Base-by-base conservation (phyloP, 2,329 filamentous ascomycete genomes). In the Rhytidhysteron rufulum region DNA sequence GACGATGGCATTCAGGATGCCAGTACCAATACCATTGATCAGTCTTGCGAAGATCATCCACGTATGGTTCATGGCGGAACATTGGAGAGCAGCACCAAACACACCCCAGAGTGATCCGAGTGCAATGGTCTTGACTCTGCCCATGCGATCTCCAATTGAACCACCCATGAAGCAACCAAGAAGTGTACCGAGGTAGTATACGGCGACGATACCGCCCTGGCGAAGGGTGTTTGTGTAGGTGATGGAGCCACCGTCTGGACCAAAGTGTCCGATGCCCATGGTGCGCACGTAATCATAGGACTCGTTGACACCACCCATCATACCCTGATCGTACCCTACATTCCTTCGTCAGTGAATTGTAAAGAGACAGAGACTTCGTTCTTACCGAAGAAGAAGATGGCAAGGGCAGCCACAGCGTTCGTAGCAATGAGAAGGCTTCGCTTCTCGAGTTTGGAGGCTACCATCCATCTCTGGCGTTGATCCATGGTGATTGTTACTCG, bases 1-100 rank as follows among this genome's bases (percentile, higher is more conserved):
- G 0, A 83, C 77, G 46, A 86, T 85, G 7, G 81, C 78, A 52
- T 85, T 87, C 27, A 86, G 59, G 37, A 86, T 79, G 18, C 84
- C 84, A 2, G 82, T 86, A 3, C 83, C 83, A 33, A 82, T 77
- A 4, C 81, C 80, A 40, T 82, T 84, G 25, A 83, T 67, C 13
- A 77, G 66, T 20, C 80, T 77, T 10, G 78, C 75, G 71, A 45
- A 82, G 44, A 85, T 82, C 82, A 86, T 86, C 83, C 82, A 86
- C 20, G 74, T 67, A 31, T 77, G 69, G 48, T 84, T 85, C 64
- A 78, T 74, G 0, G 84, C 80, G 1, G 79, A 79, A 45, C 75
- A 78, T 59, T 88, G 84, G 45, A 88, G 60, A 13, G 68, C 64
- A 0, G 83, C 84, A 1, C 83, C 83, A 5, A 61, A 35, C 6